A percentile compares a stretch with the other conserved stretches of the same genome.
These are phyloP conservation scores for Wallacemonas rigidus DNA, from an alignment of 208 protist species.

Conservation along the genomic window DNA sequence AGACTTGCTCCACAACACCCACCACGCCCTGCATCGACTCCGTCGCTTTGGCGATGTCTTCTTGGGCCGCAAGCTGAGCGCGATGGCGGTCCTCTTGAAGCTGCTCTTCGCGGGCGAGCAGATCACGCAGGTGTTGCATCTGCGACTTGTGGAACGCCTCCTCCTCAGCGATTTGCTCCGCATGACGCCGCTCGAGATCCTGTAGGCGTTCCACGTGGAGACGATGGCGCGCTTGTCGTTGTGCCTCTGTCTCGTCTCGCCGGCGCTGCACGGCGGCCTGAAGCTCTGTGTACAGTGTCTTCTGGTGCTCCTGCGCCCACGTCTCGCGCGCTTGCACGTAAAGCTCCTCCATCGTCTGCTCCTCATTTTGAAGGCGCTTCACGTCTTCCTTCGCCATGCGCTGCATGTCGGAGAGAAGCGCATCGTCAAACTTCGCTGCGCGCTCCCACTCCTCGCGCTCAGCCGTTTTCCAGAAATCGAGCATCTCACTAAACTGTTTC, in stretches of 20 bases:
- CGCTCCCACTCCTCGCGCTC: constrained; percentile 66
- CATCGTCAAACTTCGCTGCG: constrained; percentile 80
- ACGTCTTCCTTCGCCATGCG: constrained; percentile 70
- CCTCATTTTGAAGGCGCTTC: constrained; percentile 62
- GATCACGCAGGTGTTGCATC: constrained; percentile 63
- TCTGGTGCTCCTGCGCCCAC: constrained; percentile 71
- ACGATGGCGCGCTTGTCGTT: constrained; percentile 45
- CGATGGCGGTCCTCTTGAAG: constrained; percentile 51
- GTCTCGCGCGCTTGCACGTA: constrained; percentile 71
- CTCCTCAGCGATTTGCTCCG: constrained; percentile 51
- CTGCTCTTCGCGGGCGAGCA: constrained; percentile 51
- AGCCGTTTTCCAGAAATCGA: constrained; percentile 71
- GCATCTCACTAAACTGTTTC: constrained; percentile 63
- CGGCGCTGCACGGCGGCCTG: constrained; percentile 49
- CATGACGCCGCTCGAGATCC: constrained; percentile 54
- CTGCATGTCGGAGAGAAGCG: constrained; percentile 66
- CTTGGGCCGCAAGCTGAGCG: constrained; percentile 36
- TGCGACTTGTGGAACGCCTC: constrained; percentile 57
- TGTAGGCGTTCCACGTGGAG: constrained; percentile 70
- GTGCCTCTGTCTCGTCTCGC: constrained; percentile 61
- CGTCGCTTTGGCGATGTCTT: constrained; percentile 40
- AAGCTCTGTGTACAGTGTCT: constrained; percentile 58
- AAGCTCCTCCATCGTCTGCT: constrained; percentile 71
- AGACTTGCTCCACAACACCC: constrained; percentile 33
- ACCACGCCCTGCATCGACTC: constrained; percentile 41